A percentile compares a stretch with the other conserved stretches of the same genome.
Evolutionary conservation across 441 rosid species (phyloP).

Genomic region (Bruguiera hainesii): DNA sequence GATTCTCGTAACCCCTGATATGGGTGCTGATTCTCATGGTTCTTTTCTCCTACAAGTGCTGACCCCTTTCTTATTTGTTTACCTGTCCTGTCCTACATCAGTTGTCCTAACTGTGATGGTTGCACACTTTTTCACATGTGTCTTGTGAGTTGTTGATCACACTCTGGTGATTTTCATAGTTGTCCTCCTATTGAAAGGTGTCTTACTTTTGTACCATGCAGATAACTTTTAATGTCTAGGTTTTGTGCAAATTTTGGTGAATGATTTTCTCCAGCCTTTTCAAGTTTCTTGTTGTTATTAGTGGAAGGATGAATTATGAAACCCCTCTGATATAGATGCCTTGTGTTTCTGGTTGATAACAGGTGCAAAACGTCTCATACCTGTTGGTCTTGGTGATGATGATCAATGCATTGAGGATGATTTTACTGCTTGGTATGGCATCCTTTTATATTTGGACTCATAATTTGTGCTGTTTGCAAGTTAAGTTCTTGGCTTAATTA

Average conservation of each 20-base stretch:
- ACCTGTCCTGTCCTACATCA: no score
- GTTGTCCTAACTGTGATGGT: no score
- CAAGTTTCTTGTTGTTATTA: not conserved
- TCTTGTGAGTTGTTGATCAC: no score
- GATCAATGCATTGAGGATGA: slow-evolving; percentile 98
- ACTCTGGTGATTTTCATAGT: not conserved
- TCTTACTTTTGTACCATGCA: not conserved
- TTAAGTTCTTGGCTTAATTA: no score
- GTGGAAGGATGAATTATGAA: not conserved
- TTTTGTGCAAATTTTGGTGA: not conserved
- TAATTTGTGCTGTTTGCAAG: not conserved
- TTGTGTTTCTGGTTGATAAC: slow-evolving; percentile 10
- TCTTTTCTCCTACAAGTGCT: no score
- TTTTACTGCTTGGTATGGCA: slow-evolving; percentile 77
- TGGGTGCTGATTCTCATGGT: no score
- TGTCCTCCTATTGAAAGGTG: not conserved
- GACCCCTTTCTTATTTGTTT: no score
- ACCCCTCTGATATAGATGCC: slow-evolving; percentile 9
- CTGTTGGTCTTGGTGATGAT: slow-evolving; percentile 93
- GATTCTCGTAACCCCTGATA: no score
- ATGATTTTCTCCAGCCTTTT: not conserved
- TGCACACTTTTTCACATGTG: no score
- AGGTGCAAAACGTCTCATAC: slow-evolving; percentile 73
- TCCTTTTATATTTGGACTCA: slow-evolving; percentile 7
- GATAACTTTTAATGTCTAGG: not conserved